Base-by-base conservation (phyloP, 2,329 filamentous ascomycete species). In the Calonectria montana region DNA sequence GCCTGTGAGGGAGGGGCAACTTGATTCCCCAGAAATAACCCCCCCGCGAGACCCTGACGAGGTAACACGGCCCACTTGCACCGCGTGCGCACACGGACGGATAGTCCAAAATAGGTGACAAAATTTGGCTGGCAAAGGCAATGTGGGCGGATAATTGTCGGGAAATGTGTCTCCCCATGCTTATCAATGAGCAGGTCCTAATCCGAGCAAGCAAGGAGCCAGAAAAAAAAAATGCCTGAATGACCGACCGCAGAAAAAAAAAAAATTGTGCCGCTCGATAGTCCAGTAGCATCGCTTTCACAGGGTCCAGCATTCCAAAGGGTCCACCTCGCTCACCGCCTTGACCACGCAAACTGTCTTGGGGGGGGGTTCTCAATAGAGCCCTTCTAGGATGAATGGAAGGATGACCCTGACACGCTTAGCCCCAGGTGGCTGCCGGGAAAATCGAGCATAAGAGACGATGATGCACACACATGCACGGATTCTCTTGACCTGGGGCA, bases 201-300 rank as follows among this genome's bases (percentile, higher is more conserved):
- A 55, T 29, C 39, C 63, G 63, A 47, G 41, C 64, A 53, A 47
- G 45, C 53, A 65, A 67, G 64, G 47, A 43, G 21, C 45, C 15
- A 41, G 18, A 41, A 65, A 16, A 15, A 35, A 29, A 66, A 67
- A 59, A 39, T 13, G 13, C 25, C 41, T 69, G 67, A 75, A 64
- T 62, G 75, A 69, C 59, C 35, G 16, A 70, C 73, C 35, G 37
- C 5, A 12, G 23, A 45, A 61, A 53, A 50, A 45, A 67, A 72
- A 69, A 66, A 31, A 23, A 41, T 50, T 43, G 48, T 71, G 65
- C 62, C 39, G 25, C 41, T 63, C 23, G 18, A 39, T 37, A 73
- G 43, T 47, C 75, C 70, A 77, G 75, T 74, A 50, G 76, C 41
- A 77, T 76, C 65, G 73, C 73, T 76, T 55, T 76, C 76, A 65